Evolutionary conservation across 352 stramenopile species (phyloP).

Genomic region (Globisporangium nagaii): DNA sequence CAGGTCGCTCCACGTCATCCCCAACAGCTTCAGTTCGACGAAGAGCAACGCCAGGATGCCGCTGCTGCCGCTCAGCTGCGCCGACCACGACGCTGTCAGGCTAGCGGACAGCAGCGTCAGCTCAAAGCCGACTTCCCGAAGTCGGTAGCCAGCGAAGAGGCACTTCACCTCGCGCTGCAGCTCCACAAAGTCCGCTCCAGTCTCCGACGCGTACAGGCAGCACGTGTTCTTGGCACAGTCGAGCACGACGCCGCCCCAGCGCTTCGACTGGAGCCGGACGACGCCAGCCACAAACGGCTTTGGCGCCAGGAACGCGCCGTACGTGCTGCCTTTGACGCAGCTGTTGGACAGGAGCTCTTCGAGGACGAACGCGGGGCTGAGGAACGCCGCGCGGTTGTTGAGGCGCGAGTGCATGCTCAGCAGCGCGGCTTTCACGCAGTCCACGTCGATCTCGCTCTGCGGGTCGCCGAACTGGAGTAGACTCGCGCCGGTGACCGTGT

Average conservation of each 20-base stretch:
- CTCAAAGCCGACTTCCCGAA: not conserved
- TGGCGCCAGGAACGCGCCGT: not conserved
- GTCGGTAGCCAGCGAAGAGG: not conserved
- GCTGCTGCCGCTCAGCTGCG: not conserved
- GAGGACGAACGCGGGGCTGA: not conserved
- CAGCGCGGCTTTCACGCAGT: not conserved
- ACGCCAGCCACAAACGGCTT: conserved; percentile 1
- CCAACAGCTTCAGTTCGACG: conserved; percentile 1
- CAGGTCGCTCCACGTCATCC: conserved; percentile 2
- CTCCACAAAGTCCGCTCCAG: not conserved
- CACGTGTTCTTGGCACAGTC: not conserved
- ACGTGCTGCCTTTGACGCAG: too few species aligned
- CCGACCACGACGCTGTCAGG: not conserved
- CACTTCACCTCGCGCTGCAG: not conserved
- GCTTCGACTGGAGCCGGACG: conserved; percentile 1
- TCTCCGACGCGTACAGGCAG: not conserved
- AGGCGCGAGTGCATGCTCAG: not conserved
- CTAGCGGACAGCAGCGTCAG: not conserved
- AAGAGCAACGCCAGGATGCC: conserved; percentile 9
- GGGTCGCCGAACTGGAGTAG: not conserved
- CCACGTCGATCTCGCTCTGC: not conserved
- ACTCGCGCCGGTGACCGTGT: not conserved
- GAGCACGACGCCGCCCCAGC: conserved; percentile 3
- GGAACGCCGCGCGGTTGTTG: not conserved
- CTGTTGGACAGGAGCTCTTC: too few species aligned